Evolutionary conservation across 176 grass and related monocot genomes (phyloP).

Genomic region (Oryza glaberrima): DNA sequence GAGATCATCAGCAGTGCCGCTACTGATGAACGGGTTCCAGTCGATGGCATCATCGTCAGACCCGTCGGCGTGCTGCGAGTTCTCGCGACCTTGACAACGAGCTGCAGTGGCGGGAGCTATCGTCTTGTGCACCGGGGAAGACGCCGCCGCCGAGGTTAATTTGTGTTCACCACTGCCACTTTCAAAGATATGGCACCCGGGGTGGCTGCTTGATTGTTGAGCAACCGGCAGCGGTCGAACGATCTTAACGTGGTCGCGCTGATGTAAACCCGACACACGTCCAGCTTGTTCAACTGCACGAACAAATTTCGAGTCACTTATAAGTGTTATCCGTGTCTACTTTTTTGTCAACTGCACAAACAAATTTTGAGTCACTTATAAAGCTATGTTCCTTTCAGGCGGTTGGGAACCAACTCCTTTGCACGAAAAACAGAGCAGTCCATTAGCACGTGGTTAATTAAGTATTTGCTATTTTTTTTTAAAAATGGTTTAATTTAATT

Average conservation of each 20-base stretch:
- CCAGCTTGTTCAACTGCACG: not conserved
- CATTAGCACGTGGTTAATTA: too few species aligned
- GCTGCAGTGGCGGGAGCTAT: not conserved
- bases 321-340: too few species aligned
- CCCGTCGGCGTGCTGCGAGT: not conserved
- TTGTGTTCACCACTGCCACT: not conserved
- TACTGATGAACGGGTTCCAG: too few species aligned
- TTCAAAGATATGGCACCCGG: not conserved
- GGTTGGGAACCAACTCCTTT: too few species aligned
- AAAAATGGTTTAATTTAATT: too few species aligned
- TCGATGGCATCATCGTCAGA: not conserved
- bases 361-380: too few species aligned
- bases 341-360: too few species aligned
- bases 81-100: not conserved
- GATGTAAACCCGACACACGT: slow-evolving; percentile 70
- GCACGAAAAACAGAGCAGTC: too few species aligned
- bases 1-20: not conserved
- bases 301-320: too few species aligned
- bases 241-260: slow-evolving; percentile 53
- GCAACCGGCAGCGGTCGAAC: slow-evolving; percentile 62
- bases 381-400: too few species aligned
- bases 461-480: too few species aligned
- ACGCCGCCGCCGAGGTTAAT: not conserved
- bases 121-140: not conserved
- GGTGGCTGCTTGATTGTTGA: not conserved